A percentile compares a stretch with the other conserved stretches of the same genome.
phyloP scores from a whole-genome alignment of 352 stramenopile species.

The Phytophthora pini region DNA sequence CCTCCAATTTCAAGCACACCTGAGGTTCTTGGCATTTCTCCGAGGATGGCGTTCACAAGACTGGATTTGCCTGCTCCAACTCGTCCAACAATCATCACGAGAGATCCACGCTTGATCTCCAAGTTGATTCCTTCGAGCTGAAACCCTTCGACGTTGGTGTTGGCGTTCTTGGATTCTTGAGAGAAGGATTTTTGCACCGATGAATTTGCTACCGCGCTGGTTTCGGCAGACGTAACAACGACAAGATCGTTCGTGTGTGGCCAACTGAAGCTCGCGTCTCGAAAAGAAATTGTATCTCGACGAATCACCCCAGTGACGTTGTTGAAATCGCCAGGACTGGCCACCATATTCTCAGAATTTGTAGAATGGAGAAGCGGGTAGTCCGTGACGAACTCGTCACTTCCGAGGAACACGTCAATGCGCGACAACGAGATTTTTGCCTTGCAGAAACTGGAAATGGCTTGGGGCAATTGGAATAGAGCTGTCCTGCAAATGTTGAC shows the following conservation, averaged over 20 bases:
- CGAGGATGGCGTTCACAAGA: slow-evolving; percentile 53
- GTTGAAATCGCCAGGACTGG: background rate
- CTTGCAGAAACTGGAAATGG: slow-evolving; percentile 30
- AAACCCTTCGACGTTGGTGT: slow-evolving; percentile 13
- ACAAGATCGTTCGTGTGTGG: slow-evolving; percentile 24
- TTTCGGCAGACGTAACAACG: slow-evolving; percentile 13
- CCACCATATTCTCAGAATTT: background rate
- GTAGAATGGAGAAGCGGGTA: background rate
- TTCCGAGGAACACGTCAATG: slow-evolving; percentile 28
- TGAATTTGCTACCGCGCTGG: background rate
- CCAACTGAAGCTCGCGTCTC: slow-evolving; percentile 37
- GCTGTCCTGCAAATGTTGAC: slow-evolving; percentile 34
- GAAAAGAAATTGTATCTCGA: slow-evolving; percentile 25
- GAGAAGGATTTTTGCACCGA: background rate
- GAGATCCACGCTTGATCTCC: slow-evolving; percentile 55
- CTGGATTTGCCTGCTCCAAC: slow-evolving; percentile 63
- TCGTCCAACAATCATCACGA: slow-evolving; percentile 60
- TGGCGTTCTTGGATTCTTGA: background rate
- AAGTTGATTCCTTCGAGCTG: slow-evolving; percentile 49
- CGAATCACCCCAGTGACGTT: background rate
- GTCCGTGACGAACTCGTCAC: slow-evolving; percentile 11
- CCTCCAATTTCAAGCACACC: slow-evolving; percentile 36
- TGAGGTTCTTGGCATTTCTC: slow-evolving; percentile 43
- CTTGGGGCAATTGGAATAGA: slow-evolving; percentile 26
- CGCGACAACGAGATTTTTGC: slow-evolving; percentile 33